These are phyloP conservation scores for Coemansia sp. DNA, from an alignment of 192 early-diverging fungal species.

Conservation along the genomic window DNA sequence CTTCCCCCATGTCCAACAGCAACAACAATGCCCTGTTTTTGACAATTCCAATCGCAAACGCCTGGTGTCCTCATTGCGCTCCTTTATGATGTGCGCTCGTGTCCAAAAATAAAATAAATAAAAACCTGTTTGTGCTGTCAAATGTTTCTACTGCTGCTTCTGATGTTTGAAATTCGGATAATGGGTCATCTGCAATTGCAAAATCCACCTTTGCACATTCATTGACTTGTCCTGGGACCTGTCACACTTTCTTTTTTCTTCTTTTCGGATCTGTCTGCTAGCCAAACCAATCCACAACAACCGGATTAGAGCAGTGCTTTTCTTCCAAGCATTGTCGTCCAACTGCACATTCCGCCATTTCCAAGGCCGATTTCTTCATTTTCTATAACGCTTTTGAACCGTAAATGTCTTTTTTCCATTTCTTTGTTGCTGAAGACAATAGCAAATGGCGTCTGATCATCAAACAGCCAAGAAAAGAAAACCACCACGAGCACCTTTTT, in stretches of 20 bases:
- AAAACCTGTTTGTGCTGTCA: not conserved
- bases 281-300: too few relatives aligned
- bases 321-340: not conserved
- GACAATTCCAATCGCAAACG: not conserved
- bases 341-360: not conserved
- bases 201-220: too few relatives aligned
- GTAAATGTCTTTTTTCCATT: too few relatives aligned
- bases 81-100: too few relatives aligned
- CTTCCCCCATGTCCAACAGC: not conserved
- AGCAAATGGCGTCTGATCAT: not conserved
- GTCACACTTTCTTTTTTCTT: too few relatives aligned
- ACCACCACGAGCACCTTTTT: not conserved
- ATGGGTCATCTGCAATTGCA: not conserved
- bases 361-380: not conserved
- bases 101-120: too few relatives aligned
- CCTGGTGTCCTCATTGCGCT: too few relatives aligned
- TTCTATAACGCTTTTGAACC: too few relatives aligned
- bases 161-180: not conserved
- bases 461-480: conserved; percentile 3
- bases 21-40: not conserved
- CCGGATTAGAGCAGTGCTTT: too few relatives aligned
- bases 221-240: too few relatives aligned
- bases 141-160: not conserved
- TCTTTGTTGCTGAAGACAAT: too few relatives aligned
- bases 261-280: too few relatives aligned